Conservation (phyloP, 75 land plant species). For the Sequoia sempervirens region DNA sequence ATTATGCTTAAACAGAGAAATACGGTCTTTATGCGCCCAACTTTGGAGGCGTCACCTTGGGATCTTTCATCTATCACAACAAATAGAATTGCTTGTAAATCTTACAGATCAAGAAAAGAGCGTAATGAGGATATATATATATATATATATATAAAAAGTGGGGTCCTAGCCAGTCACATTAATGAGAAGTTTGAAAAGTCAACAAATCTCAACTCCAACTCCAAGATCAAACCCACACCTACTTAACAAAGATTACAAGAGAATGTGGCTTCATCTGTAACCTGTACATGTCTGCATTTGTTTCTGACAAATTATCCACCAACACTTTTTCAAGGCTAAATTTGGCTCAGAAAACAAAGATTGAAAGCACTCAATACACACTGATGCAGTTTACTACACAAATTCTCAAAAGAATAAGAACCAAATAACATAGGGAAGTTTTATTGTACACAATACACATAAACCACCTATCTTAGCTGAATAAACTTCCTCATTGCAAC, state of each 20-base stretch:
- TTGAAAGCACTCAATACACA: not conserved
- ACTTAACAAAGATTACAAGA: too few relatives aligned
- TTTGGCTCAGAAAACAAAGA: slow-evolving; percentile 3
- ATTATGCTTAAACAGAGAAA: not conserved
- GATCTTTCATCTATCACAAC: not conserved
- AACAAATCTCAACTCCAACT: not conserved
- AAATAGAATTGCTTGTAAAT: not conserved
- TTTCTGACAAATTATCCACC: not conserved
- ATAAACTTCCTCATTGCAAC: not conserved
- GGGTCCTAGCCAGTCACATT: not conserved
- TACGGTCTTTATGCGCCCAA: not conserved
- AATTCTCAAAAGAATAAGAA: not conserved
- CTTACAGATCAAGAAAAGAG: not conserved
- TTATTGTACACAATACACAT: not conserved
- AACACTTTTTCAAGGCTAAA: not conserved
- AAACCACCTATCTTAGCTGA: not conserved
- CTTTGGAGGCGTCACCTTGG: not conserved
- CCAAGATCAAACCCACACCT: not conserved
- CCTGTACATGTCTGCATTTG: not conserved
- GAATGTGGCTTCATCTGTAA: not conserved
- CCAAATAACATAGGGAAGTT: not conserved
- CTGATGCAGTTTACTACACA: not conserved
- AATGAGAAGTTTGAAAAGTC: not conserved
- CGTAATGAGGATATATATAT: not conserved
- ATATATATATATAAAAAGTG: not conserved